Base-by-base conservation (phyloP, 192 early-diverging fungal genomes). In the Spizellomyces punctatus region DNA sequence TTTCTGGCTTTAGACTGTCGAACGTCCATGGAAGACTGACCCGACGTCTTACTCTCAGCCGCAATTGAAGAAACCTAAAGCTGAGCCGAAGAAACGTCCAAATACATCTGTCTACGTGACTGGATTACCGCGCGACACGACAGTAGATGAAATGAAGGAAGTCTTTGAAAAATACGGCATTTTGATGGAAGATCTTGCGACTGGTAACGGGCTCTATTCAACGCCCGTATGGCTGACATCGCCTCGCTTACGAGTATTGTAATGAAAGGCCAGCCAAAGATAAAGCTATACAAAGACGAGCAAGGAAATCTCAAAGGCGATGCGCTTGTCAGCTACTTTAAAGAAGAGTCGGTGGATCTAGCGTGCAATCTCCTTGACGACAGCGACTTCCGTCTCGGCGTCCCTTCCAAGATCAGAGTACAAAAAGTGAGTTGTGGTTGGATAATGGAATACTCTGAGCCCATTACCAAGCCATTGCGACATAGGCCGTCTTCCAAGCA, bases 321-420 rank as follows among this genome's bases (percentile, higher is more conserved):
- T 77, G 97, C 90, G 6, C 79, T 99, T 6, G 89, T 99, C 7
- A 92, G 89, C 10, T 99, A 93, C 76, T 89, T 95, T 70, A 92
- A 95, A 74, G 89, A 89, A 49, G 95, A 96, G 68, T 94, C 92
- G 2, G 95, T 99, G 17, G 73, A 87, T 17, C 78, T 99, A 44
- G 92, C 94, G 3, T 82, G 93, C 16, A 82, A 93, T 64, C 82
- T 99, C 21, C 52, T 97, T 79, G 95, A 98, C 69, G 95, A 99
- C 16, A 82, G 90, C 7, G 88, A 89, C 27, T 91, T 95, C 47
- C 88, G 95, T 8, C 74, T 85, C 5, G 90, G 89, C 2, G 83
- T 87, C 14, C 56, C 78, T 4, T 74, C 82, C n/a, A 86, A 82
- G 27, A 92, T 97, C 45, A 80, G 78, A 16, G 93, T 97, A 5